Conservation (phyloP, 2,329 filamentous ascomycete genomes). For the Trematosphaeria pertusa region DNA sequence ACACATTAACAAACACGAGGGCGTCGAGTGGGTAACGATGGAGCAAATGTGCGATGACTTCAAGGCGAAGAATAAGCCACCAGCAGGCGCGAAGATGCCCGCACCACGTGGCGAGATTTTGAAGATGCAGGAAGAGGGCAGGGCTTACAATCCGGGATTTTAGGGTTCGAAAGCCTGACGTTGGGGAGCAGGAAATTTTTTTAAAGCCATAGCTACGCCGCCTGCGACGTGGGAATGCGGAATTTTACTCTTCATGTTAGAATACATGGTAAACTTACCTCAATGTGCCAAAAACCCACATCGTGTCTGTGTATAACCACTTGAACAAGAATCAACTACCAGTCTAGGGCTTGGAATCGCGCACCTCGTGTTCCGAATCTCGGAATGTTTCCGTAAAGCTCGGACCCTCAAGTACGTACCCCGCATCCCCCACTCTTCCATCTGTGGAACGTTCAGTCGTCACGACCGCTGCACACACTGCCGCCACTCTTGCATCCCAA, state of each 20-base stretch:
- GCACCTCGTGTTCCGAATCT: slow-evolving; percentile 1
- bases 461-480: not conserved
- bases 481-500: slow-evolving; percentile 10
- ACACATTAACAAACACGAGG: slow-evolving; percentile 69
- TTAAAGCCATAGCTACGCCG: too few relatives aligned
- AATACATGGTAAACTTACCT: too few relatives aligned
- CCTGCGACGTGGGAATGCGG: too few relatives aligned
- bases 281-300: too few relatives aligned
- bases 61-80: slow-evolving; percentile 67
- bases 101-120: slow-evolving; percentile 62
- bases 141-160: slow-evolving; percentile 26
- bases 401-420: slow-evolving; percentile 4
- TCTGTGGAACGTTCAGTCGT: too few relatives aligned
- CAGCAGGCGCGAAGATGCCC: slow-evolving; percentile 67
- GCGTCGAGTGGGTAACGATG: slow-evolving; percentile 73
- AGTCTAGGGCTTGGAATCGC: too few relatives aligned
- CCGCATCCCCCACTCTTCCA: slow-evolving; percentile 35
- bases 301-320: too few relatives aligned
- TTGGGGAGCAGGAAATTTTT: too few relatives aligned
- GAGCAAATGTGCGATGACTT: slow-evolving; percentile 76
- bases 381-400: not conserved
- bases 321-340: too few relatives aligned
- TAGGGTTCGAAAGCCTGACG: not conserved
- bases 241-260: too few relatives aligned
- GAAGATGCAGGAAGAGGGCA: slow-evolving; percentile 48